Percentiles rank a stretch among this genome's conserved stretches.
Conservation (phyloP, 2,329 filamentous ascomycete genomes). For the Beauveria sp. region DNA sequence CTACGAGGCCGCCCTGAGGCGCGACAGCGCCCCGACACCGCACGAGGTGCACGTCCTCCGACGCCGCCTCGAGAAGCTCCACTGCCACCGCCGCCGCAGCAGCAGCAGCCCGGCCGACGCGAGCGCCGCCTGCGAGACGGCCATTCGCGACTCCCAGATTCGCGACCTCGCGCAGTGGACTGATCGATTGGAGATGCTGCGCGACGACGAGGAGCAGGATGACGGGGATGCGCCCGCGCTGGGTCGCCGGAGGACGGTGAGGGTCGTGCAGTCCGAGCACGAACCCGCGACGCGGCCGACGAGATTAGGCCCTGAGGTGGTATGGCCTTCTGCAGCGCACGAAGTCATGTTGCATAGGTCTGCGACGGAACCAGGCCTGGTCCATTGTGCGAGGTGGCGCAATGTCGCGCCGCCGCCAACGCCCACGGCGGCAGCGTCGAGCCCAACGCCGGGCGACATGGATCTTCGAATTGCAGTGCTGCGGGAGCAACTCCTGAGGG, state of each 20-base stretch:
- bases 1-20: slow-evolving; percentile 9
- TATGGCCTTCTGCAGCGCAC: background rate
- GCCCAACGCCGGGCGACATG: background rate
- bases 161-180: slow-evolving; percentile 13
- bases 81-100: background rate
- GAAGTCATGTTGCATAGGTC: background rate
- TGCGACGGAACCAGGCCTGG: background rate
- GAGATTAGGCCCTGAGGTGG: background rate
- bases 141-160: slow-evolving; percentile 12
- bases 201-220: background rate
- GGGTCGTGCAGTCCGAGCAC: background rate
- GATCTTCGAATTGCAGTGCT: background rate
- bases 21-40: background rate
- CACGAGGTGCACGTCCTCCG: slow-evolving; percentile 3
- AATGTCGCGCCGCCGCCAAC: background rate
- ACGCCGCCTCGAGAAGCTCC: slow-evolving; percentile 1
- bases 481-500: background rate
- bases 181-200: slow-evolving; percentile 9
- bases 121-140: background rate
- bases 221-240: background rate
- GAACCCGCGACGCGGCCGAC: background rate
- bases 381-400: background rate
- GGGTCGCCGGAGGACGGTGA: background rate
- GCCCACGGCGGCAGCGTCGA: background rate
- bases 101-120: background rate